Evolutionary conservation across 2,329 filamentous ascomycete species (phyloP), one percentile per base, ranked within the genome.

Genomic region (Plenodomus lindquistii): DNA sequence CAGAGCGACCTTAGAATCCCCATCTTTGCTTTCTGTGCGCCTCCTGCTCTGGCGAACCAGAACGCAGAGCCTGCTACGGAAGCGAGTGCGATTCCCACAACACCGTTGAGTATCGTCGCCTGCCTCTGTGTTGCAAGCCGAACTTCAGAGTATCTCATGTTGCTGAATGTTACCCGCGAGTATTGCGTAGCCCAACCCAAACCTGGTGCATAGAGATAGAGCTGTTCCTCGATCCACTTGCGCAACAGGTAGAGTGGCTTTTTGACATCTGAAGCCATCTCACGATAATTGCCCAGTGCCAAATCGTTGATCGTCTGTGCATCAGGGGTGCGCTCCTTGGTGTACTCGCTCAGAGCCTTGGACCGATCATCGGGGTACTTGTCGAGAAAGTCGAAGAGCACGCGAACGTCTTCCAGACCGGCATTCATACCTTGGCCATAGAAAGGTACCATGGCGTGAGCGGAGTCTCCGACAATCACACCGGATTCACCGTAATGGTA

Each of bases 401-500:
- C 85, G 7, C 88, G 85, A 11, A 99, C 91, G 63, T 97, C 93
- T 75, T 99, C 94, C 36, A 99, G 83, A 0, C 94, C 94, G 0
- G 94, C 89, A 66, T 99, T 99, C 86, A 99, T 95, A 31, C 94
- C 94, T 72, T 99, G 94, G 0, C 94, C 94, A 71, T 97, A 99
- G 73, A 99, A 99, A 0, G 94, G 94, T 0, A 99, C 91, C 86
- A 99, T 97, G 48, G 95, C 94, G 70, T 99, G 94, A 0, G 94
- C 92, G 7, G 94, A 91, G 69, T 99, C 94, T 49, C 94, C 94
- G 29, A 99, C 70, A 40, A 99, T 90, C 50, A 96, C 91, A 24
- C 82, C 91, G 0, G 85, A 88, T 19, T 85, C 84, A 41, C 76
- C 79, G 75, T 84, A 91, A 75, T 96, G 91, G 73, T 97, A 89